phyloP scores from a whole-genome alignment of 2,329 filamentous ascomycete genomes.

The Sporothrix inflata region DNA sequence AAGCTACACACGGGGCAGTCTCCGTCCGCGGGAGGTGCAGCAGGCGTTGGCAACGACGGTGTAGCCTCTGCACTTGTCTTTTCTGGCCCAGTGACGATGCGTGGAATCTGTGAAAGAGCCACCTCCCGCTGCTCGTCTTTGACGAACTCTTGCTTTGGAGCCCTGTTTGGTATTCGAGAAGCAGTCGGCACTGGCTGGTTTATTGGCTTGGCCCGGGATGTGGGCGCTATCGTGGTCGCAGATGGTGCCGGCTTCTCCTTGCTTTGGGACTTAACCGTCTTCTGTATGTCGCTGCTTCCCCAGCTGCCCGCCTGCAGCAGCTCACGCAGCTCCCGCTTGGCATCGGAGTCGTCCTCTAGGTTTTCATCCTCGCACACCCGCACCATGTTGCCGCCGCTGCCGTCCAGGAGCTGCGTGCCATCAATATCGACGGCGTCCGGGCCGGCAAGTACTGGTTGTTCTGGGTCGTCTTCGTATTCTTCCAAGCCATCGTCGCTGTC shows the following conservation, averaged over 20 bases:
- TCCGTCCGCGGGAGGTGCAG: not conserved
- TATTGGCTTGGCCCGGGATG: not conserved
- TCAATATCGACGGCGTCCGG: constrained; percentile 66
- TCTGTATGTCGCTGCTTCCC: not conserved
- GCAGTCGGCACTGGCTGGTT: not conserved
- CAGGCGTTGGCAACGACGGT: not conserved
- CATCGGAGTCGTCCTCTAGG: constrained; percentile 59
- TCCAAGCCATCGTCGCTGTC: constrained; percentile 53
- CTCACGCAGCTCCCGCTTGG: constrained; percentile 68
- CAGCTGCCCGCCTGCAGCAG: constrained; percentile 51
- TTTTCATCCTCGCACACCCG: constrained; percentile 75
- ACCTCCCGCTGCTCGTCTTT: not conserved
- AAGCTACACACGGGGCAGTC: constrained; percentile 70
- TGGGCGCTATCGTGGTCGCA: not conserved
- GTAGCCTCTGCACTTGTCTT: not conserved
- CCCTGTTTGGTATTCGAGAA: not conserved
- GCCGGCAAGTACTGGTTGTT: constrained; percentile 49
- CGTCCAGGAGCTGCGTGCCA: constrained; percentile 65
- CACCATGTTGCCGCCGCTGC: constrained; percentile 68
- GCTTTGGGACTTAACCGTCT: not conserved
- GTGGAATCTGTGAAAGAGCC: constrained; percentile 6
- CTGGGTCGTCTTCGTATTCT: constrained; percentile 54
- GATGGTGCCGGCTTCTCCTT: not conserved
- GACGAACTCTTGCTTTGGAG: not conserved
- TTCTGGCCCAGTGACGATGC: not conserved